Percentiles rank a stretch among this genome's conserved stretches.
Conservation (phyloP, 2,329 filamentous ascomycete genomes). For the Mycocentrospora acerina region DNA sequence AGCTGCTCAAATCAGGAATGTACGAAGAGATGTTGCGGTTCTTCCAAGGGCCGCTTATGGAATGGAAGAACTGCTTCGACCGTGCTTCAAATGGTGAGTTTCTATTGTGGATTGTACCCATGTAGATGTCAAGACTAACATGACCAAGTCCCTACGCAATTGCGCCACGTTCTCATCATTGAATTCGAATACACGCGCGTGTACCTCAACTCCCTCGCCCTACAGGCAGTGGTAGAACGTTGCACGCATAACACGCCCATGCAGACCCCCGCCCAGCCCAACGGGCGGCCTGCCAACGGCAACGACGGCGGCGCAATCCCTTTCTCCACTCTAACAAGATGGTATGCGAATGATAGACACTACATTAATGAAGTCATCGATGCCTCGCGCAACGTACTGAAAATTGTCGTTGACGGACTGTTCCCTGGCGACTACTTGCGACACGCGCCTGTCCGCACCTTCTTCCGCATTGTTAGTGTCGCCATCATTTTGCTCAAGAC, state of each 20-base stretch:
- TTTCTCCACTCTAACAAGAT: conserved; percentile 48
- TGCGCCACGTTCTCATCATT: conserved; percentile 79
- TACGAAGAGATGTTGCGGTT: conserved; percentile 81
- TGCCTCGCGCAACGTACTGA: conserved; percentile 73
- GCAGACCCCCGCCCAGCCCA: conserved; percentile 36
- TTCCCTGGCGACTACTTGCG: conserved; percentile 74
- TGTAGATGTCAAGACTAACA: conserved; percentile 19
- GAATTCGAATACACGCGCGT: conserved; percentile 95
- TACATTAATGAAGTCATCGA: conserved; percentile 73
- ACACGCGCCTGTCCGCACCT: conserved; percentile 79
- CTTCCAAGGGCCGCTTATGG: conserved; percentile 74
- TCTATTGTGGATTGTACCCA: too few relatives aligned
- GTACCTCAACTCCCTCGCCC: conserved; percentile 89
- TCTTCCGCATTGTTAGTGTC: conserved; percentile 82
- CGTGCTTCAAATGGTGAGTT: conserved; percentile 58
- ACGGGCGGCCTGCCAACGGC: conserved; percentile 25
- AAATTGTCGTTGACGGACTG: conserved; percentile 74
- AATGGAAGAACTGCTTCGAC: conserved; percentile 83
- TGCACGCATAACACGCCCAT: conserved; percentile 72
- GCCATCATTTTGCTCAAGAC: conserved; percentile 85
- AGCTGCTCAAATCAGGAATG: conserved; percentile 81
- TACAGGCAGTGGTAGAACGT: conserved; percentile 92
- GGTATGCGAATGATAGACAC: conserved; percentile 60
- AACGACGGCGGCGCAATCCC: conserved; percentile 47
- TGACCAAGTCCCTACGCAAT: conserved; percentile 54